Percentiles rank a stretch among this genome's conserved stretches.
These are phyloP conservation scores for Volvox africanus DNA, from an alignment of 139 green algal species.

Conservation along the genomic window DNA sequence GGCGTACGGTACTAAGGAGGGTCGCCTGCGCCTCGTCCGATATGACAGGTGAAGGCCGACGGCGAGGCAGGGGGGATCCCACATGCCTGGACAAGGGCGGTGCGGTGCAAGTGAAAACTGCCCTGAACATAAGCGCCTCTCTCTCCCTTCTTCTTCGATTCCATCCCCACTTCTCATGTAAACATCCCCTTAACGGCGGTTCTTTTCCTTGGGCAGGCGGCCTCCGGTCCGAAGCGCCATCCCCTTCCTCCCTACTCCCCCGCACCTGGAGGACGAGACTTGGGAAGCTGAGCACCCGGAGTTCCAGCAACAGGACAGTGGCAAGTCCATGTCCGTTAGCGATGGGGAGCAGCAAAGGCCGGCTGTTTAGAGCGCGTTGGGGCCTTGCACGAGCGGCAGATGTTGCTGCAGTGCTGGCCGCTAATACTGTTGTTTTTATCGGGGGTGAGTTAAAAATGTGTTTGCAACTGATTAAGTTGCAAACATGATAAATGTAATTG, in stretches of 20 bases:
- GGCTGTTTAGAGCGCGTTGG: no score
- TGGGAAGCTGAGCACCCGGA: neutral
- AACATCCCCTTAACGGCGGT: neutral
- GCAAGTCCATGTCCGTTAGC: neutral
- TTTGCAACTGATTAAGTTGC: no score
- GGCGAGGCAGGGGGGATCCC: neutral
- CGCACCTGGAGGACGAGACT: neutral
- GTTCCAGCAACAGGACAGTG: neutral
- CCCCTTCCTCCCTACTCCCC: slow-evolving; percentile 17
- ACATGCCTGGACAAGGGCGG: neutral
- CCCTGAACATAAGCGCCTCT: neutral
- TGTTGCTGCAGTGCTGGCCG: no score
- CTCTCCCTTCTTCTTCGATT: neutral
- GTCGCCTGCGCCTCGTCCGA: slow-evolving; percentile 73
- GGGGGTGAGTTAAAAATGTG: no score
- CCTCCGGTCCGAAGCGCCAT: slow-evolving; percentile 12
- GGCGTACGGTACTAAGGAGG: slow-evolving; percentile 96
- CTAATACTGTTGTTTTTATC: no score
- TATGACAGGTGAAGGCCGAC: slow-evolving; percentile 46
- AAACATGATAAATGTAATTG: no score
- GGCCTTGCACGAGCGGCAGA: no score
- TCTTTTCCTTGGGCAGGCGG: neutral
- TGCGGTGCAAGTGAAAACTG: neutral
- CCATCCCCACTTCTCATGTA: neutral
- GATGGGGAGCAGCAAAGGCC: neutral